Base-by-base conservation (phyloP, 148 eudicot genomes). In the Agrostemma githago region DNA sequence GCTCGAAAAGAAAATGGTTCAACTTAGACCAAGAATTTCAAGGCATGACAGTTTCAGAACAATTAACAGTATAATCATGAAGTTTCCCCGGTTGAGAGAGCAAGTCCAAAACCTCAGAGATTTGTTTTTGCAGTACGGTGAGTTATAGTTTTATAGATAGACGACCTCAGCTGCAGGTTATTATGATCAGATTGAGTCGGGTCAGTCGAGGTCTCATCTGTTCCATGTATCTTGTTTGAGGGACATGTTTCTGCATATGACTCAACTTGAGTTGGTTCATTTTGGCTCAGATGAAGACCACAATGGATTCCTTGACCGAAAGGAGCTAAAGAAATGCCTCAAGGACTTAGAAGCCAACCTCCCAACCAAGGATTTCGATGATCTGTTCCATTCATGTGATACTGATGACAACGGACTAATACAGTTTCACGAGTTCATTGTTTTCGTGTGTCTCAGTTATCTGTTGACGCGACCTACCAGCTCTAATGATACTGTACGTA, bases 341-440 rank as follows among this genome's bases (percentile, higher is more conserved):
- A 62, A 83, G 61, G 83, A 83, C 67, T 68, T 86, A 71, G 84
- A 83, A 71, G 74, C 85, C 46, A 75, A 80, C 42, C 81, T 84
- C 62, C 51, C 83, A 19, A 80, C 78, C 14, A 74, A 77, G 73
- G 96, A 88, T 44, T 83, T 88, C 60, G 85, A 86, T 68, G 96
- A 91, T 82, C 81, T 89, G 67, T 84, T 89, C 76, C 48, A 74
- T 72, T 88, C 88, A 8, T 88, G 96, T 77, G 90, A 88, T 54
- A 20, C 79, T 40, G 81, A 89, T 72, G 82, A 85, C 41, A 85
- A 57, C 42, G 82, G 77, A 37, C 88, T 84, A 61, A 86, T 91
- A 84, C 85, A 87, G 60, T 86, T 87, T 64, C 83, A 84, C 1
- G 93, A 91, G 85, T 89, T 91, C 61, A 83, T 87, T 57, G 85